Conservation (phyloP, 495 filamentous ascomycete genomes). For the Talaromyces wortmannii region DNA sequence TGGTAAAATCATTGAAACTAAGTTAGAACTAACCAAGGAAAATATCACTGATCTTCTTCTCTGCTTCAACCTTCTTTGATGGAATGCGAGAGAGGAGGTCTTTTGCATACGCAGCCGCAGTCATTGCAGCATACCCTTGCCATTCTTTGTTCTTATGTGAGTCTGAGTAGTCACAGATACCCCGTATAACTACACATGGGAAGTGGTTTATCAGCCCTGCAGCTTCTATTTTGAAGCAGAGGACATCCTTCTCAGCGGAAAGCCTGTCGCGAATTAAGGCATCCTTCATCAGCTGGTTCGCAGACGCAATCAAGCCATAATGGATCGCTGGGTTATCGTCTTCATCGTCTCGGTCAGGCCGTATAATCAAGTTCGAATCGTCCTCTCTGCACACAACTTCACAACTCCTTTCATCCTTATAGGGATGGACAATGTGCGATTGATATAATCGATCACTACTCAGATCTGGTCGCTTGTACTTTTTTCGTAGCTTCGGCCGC, state of each 20-base stretch:
- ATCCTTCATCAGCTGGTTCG: conserved; percentile 13
- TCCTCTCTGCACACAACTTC: no score
- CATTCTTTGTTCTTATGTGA: conserved; percentile 15
- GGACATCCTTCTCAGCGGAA: neutral
- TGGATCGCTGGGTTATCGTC: conserved; percentile 11
- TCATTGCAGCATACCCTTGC: conserved; percentile 14
- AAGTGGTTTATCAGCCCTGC: conserved; percentile 17
- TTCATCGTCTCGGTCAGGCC: neutral
- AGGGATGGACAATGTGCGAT: no score
- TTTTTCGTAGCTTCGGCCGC: no score
- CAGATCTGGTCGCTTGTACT: no score
- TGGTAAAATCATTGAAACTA: no score
- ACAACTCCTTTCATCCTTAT: no score
- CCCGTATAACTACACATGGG: conserved; percentile 11
- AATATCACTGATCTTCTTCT: no score
- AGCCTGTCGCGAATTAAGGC: conserved; percentile 5
- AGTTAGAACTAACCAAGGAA: no score
- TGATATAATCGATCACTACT: no score
- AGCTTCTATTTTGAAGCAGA: conserved; percentile 17
- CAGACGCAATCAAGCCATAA: conserved; percentile 22
- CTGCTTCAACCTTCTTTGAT: no score
- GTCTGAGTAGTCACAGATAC: conserved; percentile 15
- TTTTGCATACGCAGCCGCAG: conserved; percentile 9
- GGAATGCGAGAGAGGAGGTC: conserved; percentile 2
- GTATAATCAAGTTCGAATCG: neutral